Conservation (phyloP, 2,329 filamentous ascomycete species). For the Stagonosporopsis cucurbitacearum region DNA sequence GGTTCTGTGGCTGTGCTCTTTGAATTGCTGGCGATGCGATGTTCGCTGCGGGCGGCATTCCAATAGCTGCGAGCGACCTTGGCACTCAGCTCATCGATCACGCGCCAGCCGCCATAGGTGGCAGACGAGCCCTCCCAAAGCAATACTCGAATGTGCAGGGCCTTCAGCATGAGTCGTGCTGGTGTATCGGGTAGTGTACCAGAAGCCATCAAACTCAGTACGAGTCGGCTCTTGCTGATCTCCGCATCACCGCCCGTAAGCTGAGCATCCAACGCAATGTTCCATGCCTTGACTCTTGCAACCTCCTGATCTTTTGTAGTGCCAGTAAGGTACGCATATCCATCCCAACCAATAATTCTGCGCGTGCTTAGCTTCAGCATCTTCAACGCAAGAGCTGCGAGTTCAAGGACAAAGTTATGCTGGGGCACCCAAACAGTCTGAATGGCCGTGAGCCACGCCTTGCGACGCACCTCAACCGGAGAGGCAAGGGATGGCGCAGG, state of each 20-base stretch:
- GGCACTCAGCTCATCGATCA: conserved; percentile 73
- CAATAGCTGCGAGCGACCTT: conserved; percentile 78
- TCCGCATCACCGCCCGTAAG: conserved; percentile 88
- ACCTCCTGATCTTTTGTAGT: conserved; percentile 84
- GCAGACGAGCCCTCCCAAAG: conserved; percentile 78
- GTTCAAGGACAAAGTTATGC: conserved; percentile 85
- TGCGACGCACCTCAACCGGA: conserved; percentile 81
- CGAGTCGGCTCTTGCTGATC: conserved; percentile 84
- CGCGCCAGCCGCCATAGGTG: conserved; percentile 67
- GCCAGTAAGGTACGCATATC: conserved; percentile 80
- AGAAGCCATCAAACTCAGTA: conserved; percentile 86
- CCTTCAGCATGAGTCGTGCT: conserved; percentile 85
- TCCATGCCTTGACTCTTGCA: conserved; percentile 88
- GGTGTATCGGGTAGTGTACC: conserved; percentile 86
- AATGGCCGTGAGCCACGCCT: conserved; percentile 91
- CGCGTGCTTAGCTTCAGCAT: conserved; percentile 81
- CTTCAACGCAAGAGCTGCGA: conserved; percentile 79
- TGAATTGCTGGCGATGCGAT: conserved; percentile 52
- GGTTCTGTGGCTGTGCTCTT: conserved; percentile 64
- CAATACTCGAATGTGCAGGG: conserved; percentile 87
- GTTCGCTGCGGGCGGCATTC: conserved; percentile 76
- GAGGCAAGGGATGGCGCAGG: conserved; percentile 75
- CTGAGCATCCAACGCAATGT: conserved; percentile 90
- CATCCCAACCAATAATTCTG: conserved; percentile 75
- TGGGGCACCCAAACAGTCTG: conserved; percentile 91